phyloP scores from a whole-genome alignment of 148 eudicot species.

The Mesembryanthemum crystallinum region DNA sequence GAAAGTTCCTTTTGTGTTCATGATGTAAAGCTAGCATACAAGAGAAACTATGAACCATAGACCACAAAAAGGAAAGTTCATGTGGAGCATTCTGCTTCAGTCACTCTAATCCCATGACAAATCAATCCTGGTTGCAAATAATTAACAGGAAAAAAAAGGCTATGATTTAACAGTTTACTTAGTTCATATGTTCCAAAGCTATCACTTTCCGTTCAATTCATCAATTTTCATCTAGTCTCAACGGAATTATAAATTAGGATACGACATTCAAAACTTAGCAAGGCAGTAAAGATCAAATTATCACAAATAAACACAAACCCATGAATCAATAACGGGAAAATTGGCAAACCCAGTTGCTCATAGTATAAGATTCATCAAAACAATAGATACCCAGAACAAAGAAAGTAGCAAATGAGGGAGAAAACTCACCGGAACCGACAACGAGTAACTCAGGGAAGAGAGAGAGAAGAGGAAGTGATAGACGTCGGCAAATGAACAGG shows the following conservation, averaged over 20 bases:
- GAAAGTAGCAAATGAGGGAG: background rate
- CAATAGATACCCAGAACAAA: slow-evolving; percentile 1
- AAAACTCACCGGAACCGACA: slow-evolving; percentile 9
- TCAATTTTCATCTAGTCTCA: background rate
- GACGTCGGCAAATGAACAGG: background rate
- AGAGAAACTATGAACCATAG: background rate
- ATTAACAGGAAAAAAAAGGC: background rate
- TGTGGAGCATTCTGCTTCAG: no score
- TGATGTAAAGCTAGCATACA: background rate
- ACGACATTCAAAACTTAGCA: background rate
- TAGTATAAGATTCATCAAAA: background rate
- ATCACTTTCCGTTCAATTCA: background rate
- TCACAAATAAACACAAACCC: slow-evolving; percentile 15
- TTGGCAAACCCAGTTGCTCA: background rate
- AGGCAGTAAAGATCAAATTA: background rate
- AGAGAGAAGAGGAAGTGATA: background rate
- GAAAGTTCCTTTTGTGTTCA: background rate
- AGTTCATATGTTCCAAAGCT: background rate
- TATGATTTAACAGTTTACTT: background rate
- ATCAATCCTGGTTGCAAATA: no score
- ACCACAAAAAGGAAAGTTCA: no score
- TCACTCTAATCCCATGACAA: no score
- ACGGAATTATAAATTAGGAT: background rate
- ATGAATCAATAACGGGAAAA: slow-evolving; percentile 9
- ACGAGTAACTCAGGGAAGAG: background rate